Conservation (phyloP, 306 rosid species). For the Cicer cuneatum region DNA sequence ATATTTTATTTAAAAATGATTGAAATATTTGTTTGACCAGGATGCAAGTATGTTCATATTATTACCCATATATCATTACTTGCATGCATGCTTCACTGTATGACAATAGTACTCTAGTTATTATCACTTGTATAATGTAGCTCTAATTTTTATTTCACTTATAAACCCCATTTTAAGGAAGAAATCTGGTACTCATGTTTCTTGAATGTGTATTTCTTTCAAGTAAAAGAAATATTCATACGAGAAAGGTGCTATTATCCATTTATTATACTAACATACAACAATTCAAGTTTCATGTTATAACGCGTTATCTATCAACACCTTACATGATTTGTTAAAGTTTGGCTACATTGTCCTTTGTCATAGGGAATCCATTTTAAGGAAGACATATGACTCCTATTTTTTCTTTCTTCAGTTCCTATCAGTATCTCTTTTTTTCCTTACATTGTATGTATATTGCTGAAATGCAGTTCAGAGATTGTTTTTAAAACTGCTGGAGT, state of each 20-base stretch:
- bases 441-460: slow-evolving; percentile 31
- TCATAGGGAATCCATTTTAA: slow-evolving; percentile 15
- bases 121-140: slow-evolving; percentile 1
- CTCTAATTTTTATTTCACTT: not conserved
- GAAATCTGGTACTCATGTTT: slow-evolving; percentile 2
- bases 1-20: not conserved
- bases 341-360: slow-evolving; percentile 9
- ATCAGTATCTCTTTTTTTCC: not conserved
- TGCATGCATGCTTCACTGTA: not conserved
- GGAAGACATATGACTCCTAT: slow-evolving; percentile 9
- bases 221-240: not conserved
- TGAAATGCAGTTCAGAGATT: slow-evolving; percentile 65
- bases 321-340: slow-evolving; percentile 30
- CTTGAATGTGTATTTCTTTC: not conserved
- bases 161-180: not conserved
- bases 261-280: slow-evolving; percentile 25
- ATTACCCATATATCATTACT: slow-evolving; percentile 30
- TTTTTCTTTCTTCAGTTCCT: slow-evolving; percentile 18
- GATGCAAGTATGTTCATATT: slow-evolving; percentile 24
- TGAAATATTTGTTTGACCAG: not conserved
- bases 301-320: not conserved
- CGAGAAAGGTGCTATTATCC: slow-evolving; percentile 18
- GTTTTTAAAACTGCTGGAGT: slow-evolving; percentile 94
- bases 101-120: slow-evolving; percentile 12
- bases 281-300: not conserved